Base-by-base conservation (phyloP, 371 early-diverging fungal genomes). In the Lichtheimia ornata region DNA sequence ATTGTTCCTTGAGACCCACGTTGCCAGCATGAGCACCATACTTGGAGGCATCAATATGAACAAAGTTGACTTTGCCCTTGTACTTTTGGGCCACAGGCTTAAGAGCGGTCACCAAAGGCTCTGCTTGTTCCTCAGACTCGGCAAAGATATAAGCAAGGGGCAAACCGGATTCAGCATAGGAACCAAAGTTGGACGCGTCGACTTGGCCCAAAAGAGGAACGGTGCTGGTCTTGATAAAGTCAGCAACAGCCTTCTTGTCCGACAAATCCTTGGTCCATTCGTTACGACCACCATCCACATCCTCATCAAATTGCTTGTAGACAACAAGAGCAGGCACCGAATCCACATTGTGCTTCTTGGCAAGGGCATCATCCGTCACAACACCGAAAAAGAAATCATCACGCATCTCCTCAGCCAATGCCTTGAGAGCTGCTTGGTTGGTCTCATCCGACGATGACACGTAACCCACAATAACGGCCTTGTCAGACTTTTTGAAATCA, bases 111-210 rank as follows among this genome's bases (percentile, higher is more conserved):
- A 83, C 79, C 60, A 84, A 69, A 50, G 74, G 53, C 56, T 82
- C 68, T 58, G 83, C 81, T 57, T 86, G 74, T 47, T 91, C 93
- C 9, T 73, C 79, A 61, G 66, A 75, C 45, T 85, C 86, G 62
- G 82, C 83, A 85, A 98, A 97, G 62, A 92, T 65, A 78, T 91
- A 97, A 40, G 85, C 97, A 25, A 97, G 71, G 24, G 98, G 98
- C 18, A 93, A 71, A 53, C 93, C 94, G 40, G 90, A 58, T 61
- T 91, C 86, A 61, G 91, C 90, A 81, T 95, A 97, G 56, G 66
- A 70, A 43, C 72, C 74, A 77, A 92, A 97, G 87, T 92, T 97
- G 63, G 90, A 84, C 40, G 89, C 93, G 61, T 88, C 88, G 58
- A 97, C 87, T 62, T 96, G 96, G 64, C 89, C 97, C 83, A 97